phyloP scores from a whole-genome alignment of 1,139 yeast species.

The Saccharomyces hybrid region DNA sequence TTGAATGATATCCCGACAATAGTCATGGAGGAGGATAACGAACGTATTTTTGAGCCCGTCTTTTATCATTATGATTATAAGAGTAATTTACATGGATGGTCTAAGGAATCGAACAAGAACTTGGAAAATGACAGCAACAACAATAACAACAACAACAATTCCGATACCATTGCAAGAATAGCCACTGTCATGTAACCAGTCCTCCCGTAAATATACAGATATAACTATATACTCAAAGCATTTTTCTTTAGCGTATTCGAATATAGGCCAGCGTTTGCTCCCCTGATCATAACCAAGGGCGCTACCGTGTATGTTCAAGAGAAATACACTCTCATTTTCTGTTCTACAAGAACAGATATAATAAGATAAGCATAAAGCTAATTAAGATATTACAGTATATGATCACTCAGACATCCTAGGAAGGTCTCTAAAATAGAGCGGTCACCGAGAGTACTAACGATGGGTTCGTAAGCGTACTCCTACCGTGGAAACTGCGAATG shows the following conservation, averaged over 20 bases:
- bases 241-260: not conserved
- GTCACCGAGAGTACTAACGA: slow-evolving; percentile 74
- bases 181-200: slow-evolving; percentile 13
- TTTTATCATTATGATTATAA: slow-evolving; percentile 29
- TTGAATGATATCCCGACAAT: slow-evolving; percentile 36
- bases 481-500: slow-evolving; percentile 97
- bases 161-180: slow-evolving; percentile 17
- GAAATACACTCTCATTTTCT: too few relatives aligned
- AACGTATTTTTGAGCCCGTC: slow-evolving; percentile 30
- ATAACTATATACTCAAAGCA: not conserved
- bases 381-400: slow-evolving; percentile 3
- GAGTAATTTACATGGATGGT: slow-evolving; percentile 31
- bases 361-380: not conserved
- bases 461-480: slow-evolving; percentile 76
- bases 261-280: not conserved
- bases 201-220: not conserved
- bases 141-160: slow-evolving; percentile 4
- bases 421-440: slow-evolving; percentile 49
- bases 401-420: slow-evolving; percentile 54
- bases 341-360: too few relatives aligned
- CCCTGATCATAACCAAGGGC: too few relatives aligned
- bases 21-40: slow-evolving; percentile 25
- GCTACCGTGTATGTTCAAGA: too few relatives aligned
- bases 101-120: slow-evolving; percentile 9
- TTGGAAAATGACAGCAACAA: not conserved